A percentile compares a stretch with the other conserved stretches of the same genome.
These are phyloP conservation scores for Plasmodium inui DNA, from an alignment of 169 alveolate genomes.

Conservation along the genomic window DNA sequence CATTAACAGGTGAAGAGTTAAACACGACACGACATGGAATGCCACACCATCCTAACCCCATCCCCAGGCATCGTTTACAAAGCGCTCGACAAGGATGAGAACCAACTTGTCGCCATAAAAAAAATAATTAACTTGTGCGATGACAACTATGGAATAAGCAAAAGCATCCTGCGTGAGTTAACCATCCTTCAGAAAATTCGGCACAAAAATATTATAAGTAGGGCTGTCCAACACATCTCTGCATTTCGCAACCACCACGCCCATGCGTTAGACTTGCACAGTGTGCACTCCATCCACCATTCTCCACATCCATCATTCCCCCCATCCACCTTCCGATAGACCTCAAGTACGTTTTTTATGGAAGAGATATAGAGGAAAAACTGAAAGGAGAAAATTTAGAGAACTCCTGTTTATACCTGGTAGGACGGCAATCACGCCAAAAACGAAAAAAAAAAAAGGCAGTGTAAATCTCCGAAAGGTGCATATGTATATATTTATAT, in stretches of 20 bases:
- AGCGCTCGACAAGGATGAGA: slow-evolving; percentile 56
- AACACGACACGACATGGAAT: not conserved
- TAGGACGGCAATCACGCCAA: not conserved
- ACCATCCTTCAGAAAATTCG: slow-evolving; percentile 70
- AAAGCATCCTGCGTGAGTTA: slow-evolving; percentile 55
- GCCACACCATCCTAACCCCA: not conserved
- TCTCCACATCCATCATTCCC: too few species aligned
- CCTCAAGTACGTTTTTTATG: slow-evolving; percentile 54
- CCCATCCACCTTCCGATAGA: not conserved
- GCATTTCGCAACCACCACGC: not conserved
- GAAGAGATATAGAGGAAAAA: slow-evolving; percentile 65
- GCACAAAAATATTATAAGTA: slow-evolving; percentile 71
- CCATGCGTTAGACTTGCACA: not conserved
- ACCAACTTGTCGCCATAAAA: slow-evolving; percentile 60
- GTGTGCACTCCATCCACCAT: not conserved
- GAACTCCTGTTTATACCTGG: slow-evolving; percentile 62
- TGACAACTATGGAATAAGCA: slow-evolving; percentile 66
- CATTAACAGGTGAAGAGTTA: not conserved
- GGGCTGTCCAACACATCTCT: not conserved
- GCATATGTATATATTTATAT: not conserved
- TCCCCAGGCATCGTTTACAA: slow-evolving; percentile 52
- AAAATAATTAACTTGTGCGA: slow-evolving; percentile 54
- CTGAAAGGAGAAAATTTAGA: slow-evolving; percentile 50
- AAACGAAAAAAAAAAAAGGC: not conserved
- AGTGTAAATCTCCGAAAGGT: not conserved